Percentiles rank a stretch among this genome's conserved stretches.
These are phyloP conservation scores for Gardenia jasminoides DNA, from an alignment of 257 asterid genomes.

Conservation along the genomic window DNA sequence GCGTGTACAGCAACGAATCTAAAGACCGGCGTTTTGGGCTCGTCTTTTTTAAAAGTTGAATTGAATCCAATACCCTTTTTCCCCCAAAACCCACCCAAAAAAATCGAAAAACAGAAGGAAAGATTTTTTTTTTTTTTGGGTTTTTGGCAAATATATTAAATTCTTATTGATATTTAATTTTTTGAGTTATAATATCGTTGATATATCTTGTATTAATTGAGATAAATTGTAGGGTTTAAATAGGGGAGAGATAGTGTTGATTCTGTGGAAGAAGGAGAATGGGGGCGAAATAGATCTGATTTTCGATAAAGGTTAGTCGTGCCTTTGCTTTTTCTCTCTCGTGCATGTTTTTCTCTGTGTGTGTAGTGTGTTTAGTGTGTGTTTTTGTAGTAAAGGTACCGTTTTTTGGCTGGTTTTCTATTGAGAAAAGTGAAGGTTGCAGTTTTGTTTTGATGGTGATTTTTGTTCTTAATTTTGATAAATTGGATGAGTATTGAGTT, in stretches of 20 bases:
- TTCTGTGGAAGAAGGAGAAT: conserved; percentile 4
- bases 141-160: no score
- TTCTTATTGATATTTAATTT: no score
- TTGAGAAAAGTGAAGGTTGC: neutral
- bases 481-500: no score
- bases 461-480: conserved; percentile 1
- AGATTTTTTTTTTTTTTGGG: no score
- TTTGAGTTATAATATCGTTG: no score
- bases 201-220: no score
- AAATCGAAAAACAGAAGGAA: no score
- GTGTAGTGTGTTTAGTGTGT: neutral
- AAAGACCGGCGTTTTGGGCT: no score
- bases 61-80: no score
- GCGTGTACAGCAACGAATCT: no score
- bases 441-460: neutral
- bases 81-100: no score
- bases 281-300: conserved; percentile 22
- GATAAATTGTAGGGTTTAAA: neutral
- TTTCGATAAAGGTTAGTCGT: conserved; percentile 10
- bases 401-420: neutral
- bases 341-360: neutral
- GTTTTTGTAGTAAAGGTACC: neutral
- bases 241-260: conserved; percentile 2
- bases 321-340: neutral
- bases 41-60: no score